Percentiles rank a stretch among this genome's conserved stretches.
Conservation (phyloP, 1,284 basidiomycete species). For the Thelephora terrestris region DNA sequence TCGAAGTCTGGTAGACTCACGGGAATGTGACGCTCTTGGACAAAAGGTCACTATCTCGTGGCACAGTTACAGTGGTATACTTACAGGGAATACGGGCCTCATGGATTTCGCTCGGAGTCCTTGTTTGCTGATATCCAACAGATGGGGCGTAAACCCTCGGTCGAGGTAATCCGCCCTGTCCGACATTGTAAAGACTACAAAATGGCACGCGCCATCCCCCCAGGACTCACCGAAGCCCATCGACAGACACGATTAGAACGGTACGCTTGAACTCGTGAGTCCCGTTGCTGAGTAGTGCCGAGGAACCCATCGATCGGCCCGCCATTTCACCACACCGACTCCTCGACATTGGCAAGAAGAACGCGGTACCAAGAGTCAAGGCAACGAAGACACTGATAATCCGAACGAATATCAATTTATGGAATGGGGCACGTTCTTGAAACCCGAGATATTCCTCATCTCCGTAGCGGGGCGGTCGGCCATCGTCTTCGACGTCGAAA, state of each 20-base stretch:
- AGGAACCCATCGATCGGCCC: conserved; percentile 24
- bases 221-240: conserved; percentile 60
- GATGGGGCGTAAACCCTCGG: conserved; percentile 70
- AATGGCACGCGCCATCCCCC: neutral
- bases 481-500: conserved; percentile 14
- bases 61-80: conserved; percentile 16
- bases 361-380: conserved; percentile 29
- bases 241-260: conserved; percentile 78
- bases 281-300: conserved; percentile 49
- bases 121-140: conserved; percentile 67
- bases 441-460: neutral
- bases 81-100: conserved; percentile 77
- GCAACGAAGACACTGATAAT: conserved; percentile 31
- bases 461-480: conserved; percentile 22
- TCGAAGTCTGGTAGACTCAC: conserved; percentile 30
- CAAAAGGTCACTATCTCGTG: conserved; percentile 1
- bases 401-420: conserved; percentile 24
- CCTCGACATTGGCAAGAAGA: conserved; percentile 3
- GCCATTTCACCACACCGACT: conserved; percentile 5
- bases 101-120: conserved; percentile 80
- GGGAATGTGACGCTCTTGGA: conserved; percentile 80
- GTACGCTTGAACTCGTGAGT: conserved; percentile 73
- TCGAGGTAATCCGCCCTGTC: conserved; percentile 75
- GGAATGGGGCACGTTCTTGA: neutral
- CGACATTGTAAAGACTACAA: neutral